phyloP scores from a whole-genome alignment of 306 rosid genomes.

The Trifolium subterraneum region DNA sequence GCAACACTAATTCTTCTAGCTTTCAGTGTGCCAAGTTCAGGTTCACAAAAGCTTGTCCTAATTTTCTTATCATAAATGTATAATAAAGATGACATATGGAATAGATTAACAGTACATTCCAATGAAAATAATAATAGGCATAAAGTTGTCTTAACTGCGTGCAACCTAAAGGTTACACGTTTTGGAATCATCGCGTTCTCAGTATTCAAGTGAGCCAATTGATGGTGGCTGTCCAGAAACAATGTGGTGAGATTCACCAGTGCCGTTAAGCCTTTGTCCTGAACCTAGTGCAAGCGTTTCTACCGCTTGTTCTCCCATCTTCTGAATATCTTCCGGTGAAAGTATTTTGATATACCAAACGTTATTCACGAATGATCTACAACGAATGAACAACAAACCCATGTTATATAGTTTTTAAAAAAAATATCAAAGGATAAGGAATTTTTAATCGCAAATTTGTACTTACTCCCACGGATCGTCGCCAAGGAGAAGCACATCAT shows the following conservation, averaged over 20 bases:
- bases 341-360: slow-evolving; percentile 90
- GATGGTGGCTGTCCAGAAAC: slow-evolving; percentile 76
- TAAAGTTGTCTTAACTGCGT: slow-evolving; percentile 17
- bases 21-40: slow-evolving; percentile 35
- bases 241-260: slow-evolving; percentile 55
- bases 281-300: slow-evolving; percentile 58
- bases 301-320: slow-evolving; percentile 73
- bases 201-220: slow-evolving; percentile 70
- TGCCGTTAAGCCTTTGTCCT: slow-evolving; percentile 62
- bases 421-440: not conserved
- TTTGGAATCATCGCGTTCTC: slow-evolving; percentile 37
- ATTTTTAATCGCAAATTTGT: not conserved
- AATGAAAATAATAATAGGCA: slow-evolving; percentile 32
- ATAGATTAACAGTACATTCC: slow-evolving; percentile 29
- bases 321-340: slow-evolving; percentile 82
- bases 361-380: slow-evolving; percentile 82
- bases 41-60: slow-evolving; percentile 49
- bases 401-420: not conserved
- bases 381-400: not conserved
- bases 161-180: slow-evolving; percentile 38
- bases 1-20: slow-evolving; percentile 45
- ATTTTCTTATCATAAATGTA: slow-evolving; percentile 38
- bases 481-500: slow-evolving; percentile 94
- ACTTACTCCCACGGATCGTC: slow-evolving; percentile 99
- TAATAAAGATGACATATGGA: slow-evolving; percentile 12